Conservation (phyloP, 1,284 basidiomycete genomes). For the Laetiporus sulphureus region DNA sequence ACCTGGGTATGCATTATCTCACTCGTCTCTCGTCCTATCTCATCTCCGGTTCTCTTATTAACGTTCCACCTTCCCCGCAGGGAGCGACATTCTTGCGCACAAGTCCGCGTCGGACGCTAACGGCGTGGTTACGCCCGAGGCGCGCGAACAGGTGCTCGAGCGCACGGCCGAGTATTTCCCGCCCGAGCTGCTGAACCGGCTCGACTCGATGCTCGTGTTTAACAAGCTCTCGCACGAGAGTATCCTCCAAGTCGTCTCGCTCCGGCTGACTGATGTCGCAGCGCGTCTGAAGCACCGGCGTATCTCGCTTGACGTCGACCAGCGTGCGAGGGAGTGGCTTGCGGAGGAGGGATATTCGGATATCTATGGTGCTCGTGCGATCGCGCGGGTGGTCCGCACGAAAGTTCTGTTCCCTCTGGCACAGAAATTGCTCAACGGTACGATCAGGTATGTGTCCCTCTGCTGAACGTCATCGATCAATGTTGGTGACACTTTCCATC, state of each 20-base stretch:
- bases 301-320: slow-evolving; percentile 70
- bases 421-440: slow-evolving; percentile 67
- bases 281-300: slow-evolving; percentile 55
- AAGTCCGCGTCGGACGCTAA: slow-evolving; percentile 55
- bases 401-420: slow-evolving; percentile 78
- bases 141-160: slow-evolving; percentile 67
- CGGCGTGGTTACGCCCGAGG: slow-evolving; percentile 61
- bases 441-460: slow-evolving; percentile 50
- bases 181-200: slow-evolving; percentile 85
- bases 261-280: slow-evolving; percentile 75
- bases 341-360: slow-evolving; percentile 80
- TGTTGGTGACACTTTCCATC: too few species aligned
- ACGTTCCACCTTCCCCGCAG: slow-evolving; percentile 8
- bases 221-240: slow-evolving; percentile 76
- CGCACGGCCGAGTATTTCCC: slow-evolving; percentile 78
- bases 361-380: slow-evolving; percentile 81
- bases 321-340: slow-evolving; percentile 65
- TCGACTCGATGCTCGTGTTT: slow-evolving; percentile 86
- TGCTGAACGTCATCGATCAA: slow-evolving; percentile 7
- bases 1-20: slow-evolving; percentile 31
- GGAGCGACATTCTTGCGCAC: slow-evolving; percentile 73
- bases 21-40: not conserved
- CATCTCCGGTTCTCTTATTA: not conserved
- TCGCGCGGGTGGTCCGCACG: slow-evolving; percentile 73
- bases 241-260: slow-evolving; percentile 71